phyloP scores from a whole-genome alignment of 164 flowering plant genomes.

The Liquidambar formosana region DNA sequence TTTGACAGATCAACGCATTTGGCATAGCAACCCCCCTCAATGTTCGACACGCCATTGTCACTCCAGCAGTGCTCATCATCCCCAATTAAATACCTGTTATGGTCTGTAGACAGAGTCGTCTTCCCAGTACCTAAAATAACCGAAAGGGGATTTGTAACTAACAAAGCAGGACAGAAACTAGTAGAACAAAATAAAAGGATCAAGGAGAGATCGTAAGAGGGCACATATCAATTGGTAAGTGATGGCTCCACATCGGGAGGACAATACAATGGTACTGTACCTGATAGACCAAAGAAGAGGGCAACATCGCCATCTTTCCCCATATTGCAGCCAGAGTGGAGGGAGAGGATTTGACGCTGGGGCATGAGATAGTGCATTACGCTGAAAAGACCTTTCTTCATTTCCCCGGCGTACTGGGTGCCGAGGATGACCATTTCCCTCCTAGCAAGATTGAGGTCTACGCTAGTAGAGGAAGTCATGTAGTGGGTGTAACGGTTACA shows the following conservation, averaged over 20 bases:
- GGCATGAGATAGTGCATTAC: slow-evolving; percentile 99
- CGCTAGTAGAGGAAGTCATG: slow-evolving; percentile 99
- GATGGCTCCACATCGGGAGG: slow-evolving; percentile 8
- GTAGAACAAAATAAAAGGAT: neutral
- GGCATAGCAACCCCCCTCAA: slow-evolving; percentile 98
- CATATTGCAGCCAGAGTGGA: slow-evolving; percentile 98
- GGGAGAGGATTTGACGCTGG: slow-evolving; percentile 85
- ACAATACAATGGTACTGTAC: slow-evolving; percentile 42
- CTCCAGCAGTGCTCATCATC: slow-evolving; percentile 99
- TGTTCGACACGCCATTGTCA: slow-evolving; percentile 94
- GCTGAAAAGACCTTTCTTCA: slow-evolving; percentile 97
- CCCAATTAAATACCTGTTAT: slow-evolving; percentile 82
- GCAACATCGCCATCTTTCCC: slow-evolving; percentile 98
- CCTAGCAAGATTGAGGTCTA: slow-evolving; percentile 85
- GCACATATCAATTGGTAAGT: slow-evolving; percentile 16
- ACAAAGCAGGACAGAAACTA: neutral
- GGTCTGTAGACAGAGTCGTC: slow-evolving; percentile 95
- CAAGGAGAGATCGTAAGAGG: slow-evolving; percentile 11
- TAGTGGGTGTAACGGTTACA: slow-evolving; percentile 97
- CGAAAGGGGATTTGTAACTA: slow-evolving; percentile 11
- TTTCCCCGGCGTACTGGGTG: slow-evolving; percentile 98
- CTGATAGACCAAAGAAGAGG: slow-evolving; percentile 98
- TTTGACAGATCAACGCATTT: slow-evolving; percentile 83
- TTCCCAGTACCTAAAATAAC: slow-evolving; percentile 84
- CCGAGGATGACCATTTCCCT: slow-evolving; percentile 99